phyloP scores from a whole-genome alignment of 805 yeast genomes.

The Candida maltosa region DNA sequence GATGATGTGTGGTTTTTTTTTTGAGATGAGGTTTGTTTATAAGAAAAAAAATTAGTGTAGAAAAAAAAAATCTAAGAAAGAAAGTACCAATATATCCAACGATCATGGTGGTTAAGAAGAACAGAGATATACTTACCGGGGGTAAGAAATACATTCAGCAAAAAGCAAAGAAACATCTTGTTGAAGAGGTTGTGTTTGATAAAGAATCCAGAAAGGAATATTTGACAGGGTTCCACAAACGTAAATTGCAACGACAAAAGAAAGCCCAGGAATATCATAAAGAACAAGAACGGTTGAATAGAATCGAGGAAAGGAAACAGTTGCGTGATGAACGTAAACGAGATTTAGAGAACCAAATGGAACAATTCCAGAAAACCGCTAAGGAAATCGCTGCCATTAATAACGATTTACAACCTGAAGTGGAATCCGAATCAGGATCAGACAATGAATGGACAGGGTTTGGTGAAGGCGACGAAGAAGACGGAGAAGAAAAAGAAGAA shows the following conservation, averaged over 20 bases:
- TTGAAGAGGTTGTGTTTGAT: constrained; percentile 84
- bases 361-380: constrained; percentile 50
- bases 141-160: constrained; percentile 77
- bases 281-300: constrained; percentile 72
- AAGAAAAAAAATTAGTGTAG: no score
- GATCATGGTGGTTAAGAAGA: constrained; percentile 41
- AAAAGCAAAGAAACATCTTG: constrained; percentile 62
- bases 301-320: constrained; percentile 72
- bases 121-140: constrained; percentile 85
- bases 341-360: constrained; percentile 61
- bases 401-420: constrained; percentile 20
- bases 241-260: constrained; percentile 85
- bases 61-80: neutral
- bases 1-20: constrained; percentile 1
- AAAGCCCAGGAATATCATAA: constrained; percentile 73
- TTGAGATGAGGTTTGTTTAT: constrained; percentile 2
- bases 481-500: constrained; percentile 8
- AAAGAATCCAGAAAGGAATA: constrained; percentile 75
- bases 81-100: no score
- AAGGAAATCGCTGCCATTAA: constrained; percentile 20
- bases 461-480: constrained; percentile 14
- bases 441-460: constrained; percentile 43
- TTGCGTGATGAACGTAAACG: constrained; percentile 68
- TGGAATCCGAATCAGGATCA: constrained; percentile 19
- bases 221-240: constrained; percentile 92